Evolutionary conservation across 148 eudicot species (phyloP).

Genomic region (Cornus florida): DNA sequence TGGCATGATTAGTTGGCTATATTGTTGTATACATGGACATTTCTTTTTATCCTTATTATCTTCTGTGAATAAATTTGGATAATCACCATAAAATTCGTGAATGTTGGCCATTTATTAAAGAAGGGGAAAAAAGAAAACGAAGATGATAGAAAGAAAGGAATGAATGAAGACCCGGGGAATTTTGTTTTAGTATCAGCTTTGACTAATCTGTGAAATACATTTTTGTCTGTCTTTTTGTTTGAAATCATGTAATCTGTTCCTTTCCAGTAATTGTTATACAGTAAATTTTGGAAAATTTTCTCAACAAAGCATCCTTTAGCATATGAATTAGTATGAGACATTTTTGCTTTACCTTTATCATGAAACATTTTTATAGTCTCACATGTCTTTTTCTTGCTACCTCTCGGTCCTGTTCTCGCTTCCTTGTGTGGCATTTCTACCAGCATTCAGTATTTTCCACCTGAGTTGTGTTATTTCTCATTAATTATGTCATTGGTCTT

Average conservation of each 20-base stretch:
- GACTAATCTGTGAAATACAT: neutral
- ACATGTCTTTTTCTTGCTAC: neutral
- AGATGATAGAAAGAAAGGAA: neutral
- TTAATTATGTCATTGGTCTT: neutral
- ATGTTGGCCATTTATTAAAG: neutral
- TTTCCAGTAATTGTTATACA: neutral
- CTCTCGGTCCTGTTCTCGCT: neutral
- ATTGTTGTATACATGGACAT: neutral
- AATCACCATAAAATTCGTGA: neutral
- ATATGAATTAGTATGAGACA: neutral
- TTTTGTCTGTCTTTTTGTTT: neutral
- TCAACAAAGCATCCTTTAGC: neutral
- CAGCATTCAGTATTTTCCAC: neutral
- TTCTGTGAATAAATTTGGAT: neutral
- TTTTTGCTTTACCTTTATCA: neutral
- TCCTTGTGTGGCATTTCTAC: neutral
- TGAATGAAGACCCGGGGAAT: neutral
- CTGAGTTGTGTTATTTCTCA: neutral
- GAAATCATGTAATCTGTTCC: neutral
- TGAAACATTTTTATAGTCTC: neutral
- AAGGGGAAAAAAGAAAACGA: neutral
- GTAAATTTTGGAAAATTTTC: neutral
- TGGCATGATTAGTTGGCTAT: constrained; percentile 4
- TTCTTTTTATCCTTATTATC: neutral
- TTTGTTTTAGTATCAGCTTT: neutral